phyloP scores from a whole-genome alignment of 768 basidiomycete species.

The Leccinum subgranulosum region DNA sequence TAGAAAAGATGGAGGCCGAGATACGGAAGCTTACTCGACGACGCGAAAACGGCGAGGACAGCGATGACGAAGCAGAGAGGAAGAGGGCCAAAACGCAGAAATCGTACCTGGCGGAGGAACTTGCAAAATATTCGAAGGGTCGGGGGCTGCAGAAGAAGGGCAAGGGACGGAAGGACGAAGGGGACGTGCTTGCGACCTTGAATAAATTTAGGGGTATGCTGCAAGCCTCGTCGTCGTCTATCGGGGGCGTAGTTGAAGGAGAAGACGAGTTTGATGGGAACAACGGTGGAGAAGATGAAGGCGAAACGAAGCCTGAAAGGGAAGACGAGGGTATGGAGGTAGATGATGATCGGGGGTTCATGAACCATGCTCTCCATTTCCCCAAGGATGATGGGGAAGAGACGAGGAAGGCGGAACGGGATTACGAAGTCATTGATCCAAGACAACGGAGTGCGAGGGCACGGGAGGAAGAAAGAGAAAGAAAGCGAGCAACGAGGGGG shows the following conservation, averaged over 20 bases:
- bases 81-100: constrained; percentile 55
- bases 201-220: constrained; percentile 72
- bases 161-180: constrained; percentile 66
- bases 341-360: constrained; percentile 73
- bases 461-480: constrained; percentile 72
- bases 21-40: constrained; percentile 74
- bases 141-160: constrained; percentile 55
- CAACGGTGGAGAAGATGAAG: constrained; percentile 4
- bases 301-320: constrained; percentile 20
- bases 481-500: constrained; percentile 40
- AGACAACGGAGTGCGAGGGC: constrained; percentile 69
- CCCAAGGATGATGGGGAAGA: constrained; percentile 80
- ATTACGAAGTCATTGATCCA: constrained; percentile 90
- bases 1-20: constrained; percentile 85
- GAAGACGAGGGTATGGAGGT: constrained; percentile 66
- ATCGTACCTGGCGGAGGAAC: constrained; percentile 77
- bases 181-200: constrained; percentile 64
- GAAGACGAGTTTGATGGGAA: constrained; percentile 18
- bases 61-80: constrained; percentile 59
- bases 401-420: constrained; percentile 70
- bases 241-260: constrained; percentile 25
- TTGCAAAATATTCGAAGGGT: constrained; percentile 74
- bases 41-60: constrained; percentile 53
- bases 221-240: constrained; percentile 38
- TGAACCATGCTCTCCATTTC: constrained; percentile 69